A percentile compares a stretch with the other conserved stretches of the same genome.
These are phyloP conservation scores for Penicillium verrucosum DNA, from an alignment of 2,329 filamentous ascomycete genomes.

Conservation along the genomic window DNA sequence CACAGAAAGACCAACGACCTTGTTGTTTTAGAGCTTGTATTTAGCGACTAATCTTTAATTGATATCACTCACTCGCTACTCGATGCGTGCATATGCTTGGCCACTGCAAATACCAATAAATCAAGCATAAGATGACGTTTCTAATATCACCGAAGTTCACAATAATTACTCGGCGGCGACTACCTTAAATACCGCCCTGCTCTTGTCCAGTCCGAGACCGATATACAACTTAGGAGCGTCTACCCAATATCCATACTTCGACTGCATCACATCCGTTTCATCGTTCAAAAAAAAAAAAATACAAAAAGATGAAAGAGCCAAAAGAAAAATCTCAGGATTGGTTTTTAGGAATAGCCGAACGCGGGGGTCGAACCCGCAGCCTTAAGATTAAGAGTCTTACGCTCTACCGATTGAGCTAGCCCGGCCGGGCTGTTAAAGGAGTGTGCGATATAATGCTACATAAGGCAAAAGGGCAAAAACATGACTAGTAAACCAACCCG, in stretches of 20 bases:
- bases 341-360: constrained; percentile 36
- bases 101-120: not conserved
- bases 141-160: too few species aligned
- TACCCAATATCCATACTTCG: not conserved
- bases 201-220: too few species aligned
- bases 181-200: not conserved
- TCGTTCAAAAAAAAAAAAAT: not conserved
- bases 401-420: constrained; percentile 53
- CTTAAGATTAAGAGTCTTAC: constrained; percentile 49
- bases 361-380: constrained; percentile 44
- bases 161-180: not conserved
- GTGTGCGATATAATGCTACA: not conserved
- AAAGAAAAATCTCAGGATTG: constrained; percentile 18
- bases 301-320: constrained; percentile 3
- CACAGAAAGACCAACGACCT: not conserved
- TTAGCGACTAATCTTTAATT: not conserved
- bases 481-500: too few species aligned
- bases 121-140: not conserved
- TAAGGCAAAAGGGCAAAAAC: not conserved
- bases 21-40: not conserved
- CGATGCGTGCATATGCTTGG: not conserved
- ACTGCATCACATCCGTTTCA: not conserved
- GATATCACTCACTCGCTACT: not conserved
- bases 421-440: constrained; percentile 33
- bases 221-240: not conserved